Conservation (phyloP, 78 protist genomes). For the Dictyostelium capitatum region DNA sequence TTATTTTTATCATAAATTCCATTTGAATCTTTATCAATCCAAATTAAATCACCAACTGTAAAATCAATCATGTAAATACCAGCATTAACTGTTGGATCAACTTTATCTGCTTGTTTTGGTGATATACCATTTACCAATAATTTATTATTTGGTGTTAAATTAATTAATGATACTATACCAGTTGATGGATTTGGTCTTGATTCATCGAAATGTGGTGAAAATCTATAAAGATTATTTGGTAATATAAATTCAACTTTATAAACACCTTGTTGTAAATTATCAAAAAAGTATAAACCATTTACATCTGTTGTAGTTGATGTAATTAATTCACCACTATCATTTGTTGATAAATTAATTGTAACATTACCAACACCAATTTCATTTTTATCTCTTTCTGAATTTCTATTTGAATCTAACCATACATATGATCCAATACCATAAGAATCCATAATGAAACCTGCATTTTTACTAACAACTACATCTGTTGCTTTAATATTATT, state of each 20-base stretch:
- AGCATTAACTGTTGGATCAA: slow-evolving; percentile 35
- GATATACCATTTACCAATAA: not conserved
- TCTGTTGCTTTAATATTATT: not conserved
- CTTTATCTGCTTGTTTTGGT: not conserved
- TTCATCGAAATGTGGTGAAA: slow-evolving; percentile 6
- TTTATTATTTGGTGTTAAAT: not conserved
- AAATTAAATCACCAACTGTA: slow-evolving; percentile 45
- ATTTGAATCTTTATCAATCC: slow-evolving; percentile 16
- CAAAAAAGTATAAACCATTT: slow-evolving; percentile 16
- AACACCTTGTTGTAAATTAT: not conserved
- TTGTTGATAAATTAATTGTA: not conserved
- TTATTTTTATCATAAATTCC: not conserved
- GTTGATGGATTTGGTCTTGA: not conserved
- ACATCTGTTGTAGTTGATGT: not conserved
- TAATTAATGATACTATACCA: not conserved
- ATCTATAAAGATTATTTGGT: not conserved
- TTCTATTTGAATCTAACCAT: slow-evolving; percentile 31
- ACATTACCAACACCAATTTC: slow-evolving; percentile 33
- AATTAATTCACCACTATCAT: not conserved
- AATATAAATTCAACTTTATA: slow-evolving; percentile 4
- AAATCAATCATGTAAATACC: slow-evolving; percentile 30
- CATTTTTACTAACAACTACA: not conserved
- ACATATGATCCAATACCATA: slow-evolving; percentile 41
- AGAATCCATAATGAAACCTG: slow-evolving; percentile 1
- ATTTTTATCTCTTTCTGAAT: not conserved